phyloP scores from a whole-genome alignment of 768 basidiomycete genomes.

The Flagelloscypha sp. region DNA sequence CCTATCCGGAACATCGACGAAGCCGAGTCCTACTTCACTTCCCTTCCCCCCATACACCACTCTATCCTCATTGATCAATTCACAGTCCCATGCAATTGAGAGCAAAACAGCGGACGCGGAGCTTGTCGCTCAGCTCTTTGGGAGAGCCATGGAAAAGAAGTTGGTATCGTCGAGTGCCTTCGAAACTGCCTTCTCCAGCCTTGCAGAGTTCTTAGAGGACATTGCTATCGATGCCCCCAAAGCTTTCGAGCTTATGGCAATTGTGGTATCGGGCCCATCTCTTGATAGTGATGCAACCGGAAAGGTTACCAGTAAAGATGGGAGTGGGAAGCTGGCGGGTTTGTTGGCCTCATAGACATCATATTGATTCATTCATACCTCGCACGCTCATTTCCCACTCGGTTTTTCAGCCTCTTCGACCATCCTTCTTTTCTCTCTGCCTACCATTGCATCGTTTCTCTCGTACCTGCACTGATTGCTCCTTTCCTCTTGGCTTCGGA shows the following conservation, averaged over 20 bases:
- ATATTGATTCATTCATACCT: too few species aligned
- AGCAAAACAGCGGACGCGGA: slow-evolving; percentile 74
- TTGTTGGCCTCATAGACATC: too few species aligned
- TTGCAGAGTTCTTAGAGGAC: slow-evolving; percentile 78
- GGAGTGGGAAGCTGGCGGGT: too few species aligned
- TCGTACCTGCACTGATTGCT: too few species aligned
- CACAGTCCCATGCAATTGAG: slow-evolving; percentile 69
- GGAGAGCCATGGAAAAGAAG: slow-evolving; percentile 48
- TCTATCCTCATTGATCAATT: slow-evolving; percentile 61
- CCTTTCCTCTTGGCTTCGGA: too few species aligned
- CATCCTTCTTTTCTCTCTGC: too few species aligned
- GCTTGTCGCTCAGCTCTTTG: slow-evolving; percentile 71
- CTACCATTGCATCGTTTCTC: too few species aligned
- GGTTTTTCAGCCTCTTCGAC: too few species aligned
- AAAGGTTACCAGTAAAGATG: too few species aligned
- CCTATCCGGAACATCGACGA: slow-evolving; percentile 78
- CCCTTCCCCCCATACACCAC: slow-evolving; percentile 58
- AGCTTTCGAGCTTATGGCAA: slow-evolving; percentile 68
- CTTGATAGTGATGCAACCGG: too few species aligned
- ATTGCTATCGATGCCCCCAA: slow-evolving; percentile 86
- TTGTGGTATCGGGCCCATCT: slow-evolving; percentile 63
- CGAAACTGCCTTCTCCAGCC: slow-evolving; percentile 63
- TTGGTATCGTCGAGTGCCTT: slow-evolving; percentile 53
- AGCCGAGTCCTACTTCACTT: slow-evolving; percentile 79
- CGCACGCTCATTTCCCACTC: too few species aligned